A percentile compares a stretch with the other conserved stretches of the same genome.
These are phyloP conservation scores for Rhododendron simsii DNA, from an alignment of 148 eudicot genomes.

Conservation along the genomic window DNA sequence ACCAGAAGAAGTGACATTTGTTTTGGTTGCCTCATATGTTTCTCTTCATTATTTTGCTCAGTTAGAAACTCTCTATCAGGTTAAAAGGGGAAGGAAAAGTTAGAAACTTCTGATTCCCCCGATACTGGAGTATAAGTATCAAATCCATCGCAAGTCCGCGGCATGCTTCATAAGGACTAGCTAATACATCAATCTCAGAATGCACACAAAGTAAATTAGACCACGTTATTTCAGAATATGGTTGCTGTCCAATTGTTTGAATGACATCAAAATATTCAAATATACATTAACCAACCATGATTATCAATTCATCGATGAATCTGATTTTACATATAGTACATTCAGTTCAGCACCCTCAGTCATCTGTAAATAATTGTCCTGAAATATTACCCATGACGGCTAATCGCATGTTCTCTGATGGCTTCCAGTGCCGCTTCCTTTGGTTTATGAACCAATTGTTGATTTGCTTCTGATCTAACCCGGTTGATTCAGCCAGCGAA, in stretches of 20 bases:
- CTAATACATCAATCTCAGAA: background rate
- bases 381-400: constrained; percentile 63
- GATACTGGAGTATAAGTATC: background rate
- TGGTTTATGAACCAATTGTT: constrained; percentile 97
- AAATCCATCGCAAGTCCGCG: background rate
- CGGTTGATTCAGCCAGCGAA: constrained; percentile 70
- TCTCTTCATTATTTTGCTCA: background rate
- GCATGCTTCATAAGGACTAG: background rate
- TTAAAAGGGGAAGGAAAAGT: background rate
- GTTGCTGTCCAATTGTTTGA: background rate
- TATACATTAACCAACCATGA: constrained; percentile 4
- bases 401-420: constrained; percentile 77
- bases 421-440: constrained; percentile 95
- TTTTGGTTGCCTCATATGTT: background rate
- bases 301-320: background rate
- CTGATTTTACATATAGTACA: background rate
- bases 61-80: background rate
- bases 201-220: background rate
- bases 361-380: constrained; percentile 50
- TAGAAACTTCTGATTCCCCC: background rate
- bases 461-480: constrained; percentile 91
- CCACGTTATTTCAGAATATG: background rate
- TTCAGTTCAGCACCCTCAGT: constrained; percentile 16
- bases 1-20: no score
- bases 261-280: background rate